Evolutionary conservation across 179 eudicot genomes (phyloP).

Genomic region (Spergularia azorica): DNA sequence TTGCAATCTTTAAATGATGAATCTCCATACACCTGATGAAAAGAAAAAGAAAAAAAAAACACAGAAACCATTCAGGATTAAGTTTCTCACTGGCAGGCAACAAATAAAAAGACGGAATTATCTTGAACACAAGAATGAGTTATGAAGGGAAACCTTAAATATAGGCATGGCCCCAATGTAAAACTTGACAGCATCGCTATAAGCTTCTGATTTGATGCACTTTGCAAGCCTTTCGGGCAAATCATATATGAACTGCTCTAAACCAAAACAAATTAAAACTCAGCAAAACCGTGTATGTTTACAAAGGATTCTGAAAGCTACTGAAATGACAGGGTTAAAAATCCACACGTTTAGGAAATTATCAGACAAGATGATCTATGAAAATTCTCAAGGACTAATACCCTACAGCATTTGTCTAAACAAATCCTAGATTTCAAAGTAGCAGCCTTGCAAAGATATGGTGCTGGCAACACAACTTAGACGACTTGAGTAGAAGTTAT

Average conservation of each 20-base stretch:
- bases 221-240: constrained; percentile 91
- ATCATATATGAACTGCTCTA: constrained; percentile 98
- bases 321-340: constrained; percentile 3
- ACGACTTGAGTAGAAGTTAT: not conserved
- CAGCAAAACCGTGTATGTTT: constrained; percentile 36
- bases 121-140: constrained; percentile 12
- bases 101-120: not conserved
- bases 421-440: not conserved
- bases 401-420: constrained; percentile 6
- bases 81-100: constrained; percentile 4
- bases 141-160: constrained; percentile 64
- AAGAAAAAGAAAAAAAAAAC: not conserved
- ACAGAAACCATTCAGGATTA: not conserved
- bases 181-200: constrained; percentile 92
- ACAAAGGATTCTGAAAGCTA: not conserved
- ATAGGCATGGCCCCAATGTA: constrained; percentile 99
- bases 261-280: constrained; percentile 46
- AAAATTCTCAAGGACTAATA: constrained; percentile 9
- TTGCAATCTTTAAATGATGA: constrained; percentile 95
- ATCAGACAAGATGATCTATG: constrained; percentile 9
- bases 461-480: constrained; percentile 7
- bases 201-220: constrained; percentile 96
- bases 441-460: constrained; percentile 6
- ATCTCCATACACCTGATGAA: constrained; percentile 82
- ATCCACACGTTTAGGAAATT: not conserved